Base-by-base conservation (phyloP, 306 rosid genomes). In the Begonia peltatifolia region DNA sequence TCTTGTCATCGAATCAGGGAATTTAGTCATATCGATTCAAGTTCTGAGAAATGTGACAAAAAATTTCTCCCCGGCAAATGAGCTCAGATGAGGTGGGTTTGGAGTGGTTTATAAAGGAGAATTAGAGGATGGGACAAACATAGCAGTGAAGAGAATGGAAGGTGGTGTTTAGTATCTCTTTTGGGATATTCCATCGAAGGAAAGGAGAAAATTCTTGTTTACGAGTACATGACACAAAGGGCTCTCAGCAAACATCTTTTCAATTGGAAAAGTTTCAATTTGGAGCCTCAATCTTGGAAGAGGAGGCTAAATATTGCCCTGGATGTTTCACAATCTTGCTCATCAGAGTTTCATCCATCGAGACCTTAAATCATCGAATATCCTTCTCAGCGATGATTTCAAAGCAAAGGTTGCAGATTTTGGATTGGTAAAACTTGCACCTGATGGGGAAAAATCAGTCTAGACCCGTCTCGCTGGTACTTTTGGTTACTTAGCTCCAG, bases 161-260 rank as follows among this genome's bases (percentile, higher is more conserved):
- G 65, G 76, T 5, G 76, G 74, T 51, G 55, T 72, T 61, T 79
- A 61, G 85, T 79, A 57, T 67, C 82, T 38, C 85, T 79, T 53
- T 56, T 79, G 55, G 85, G 85, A 55, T 75, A 69, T 64, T 71
- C 74, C 9, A 50, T 42, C 12, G 74, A 63, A 63, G 85, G 81
- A 12, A 79, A 63, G 46, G 82, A 79, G 66, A 72, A 77, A 58
- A 63, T 79, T 69, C 74, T 79, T 42, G 84, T 79, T 7, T 79
- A 79, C 16, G 84, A 79, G 67, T 79, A 79, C 46, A 79, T 79
- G 81, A 77, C 85, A 18, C 85, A 72, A 64, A 82, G 85, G 58
- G 85, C 85, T 66, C 82, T 79, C 6, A 79, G 84, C 60, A 58
- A 38, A 54, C 81, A 79, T 74, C 73, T 79, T 56, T 79, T 79